A percentile compares a stretch with the other conserved stretches of the same genome.
phyloP scores from a whole-genome alignment of 2,329 filamentous ascomycete genomes.

The Scleromitrula shiraiana region DNA sequence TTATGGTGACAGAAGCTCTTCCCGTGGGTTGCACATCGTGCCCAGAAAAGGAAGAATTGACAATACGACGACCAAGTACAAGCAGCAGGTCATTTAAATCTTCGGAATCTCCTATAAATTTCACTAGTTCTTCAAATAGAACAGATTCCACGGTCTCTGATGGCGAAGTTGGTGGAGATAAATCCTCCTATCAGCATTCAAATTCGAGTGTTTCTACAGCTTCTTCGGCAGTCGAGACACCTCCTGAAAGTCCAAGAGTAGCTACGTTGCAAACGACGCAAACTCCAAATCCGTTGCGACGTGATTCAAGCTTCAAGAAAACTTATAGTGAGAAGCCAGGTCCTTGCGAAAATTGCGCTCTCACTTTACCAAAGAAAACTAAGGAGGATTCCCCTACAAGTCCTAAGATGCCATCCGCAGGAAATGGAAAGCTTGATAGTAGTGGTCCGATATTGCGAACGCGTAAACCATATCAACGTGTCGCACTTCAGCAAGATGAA shows the following conservation, averaged over 20 bases:
- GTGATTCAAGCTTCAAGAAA: slow-evolving; percentile 52
- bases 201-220: slow-evolving; percentile 18
- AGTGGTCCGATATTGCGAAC: slow-evolving; percentile 51
- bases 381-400: slow-evolving; percentile 23
- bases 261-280: slow-evolving; percentile 29
- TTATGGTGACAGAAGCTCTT: slow-evolving; percentile 62
- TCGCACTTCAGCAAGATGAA: slow-evolving; percentile 34
- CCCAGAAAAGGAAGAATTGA: slow-evolving; percentile 39
- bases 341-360: slow-evolving; percentile 60
- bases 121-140: slow-evolving; percentile 11
- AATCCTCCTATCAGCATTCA: neutral
- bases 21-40: slow-evolving; percentile 53
- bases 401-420: neutral
- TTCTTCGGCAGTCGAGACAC: slow-evolving; percentile 44
- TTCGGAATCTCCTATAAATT: slow-evolving; percentile 11
- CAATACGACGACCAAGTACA: slow-evolving; percentile 20
- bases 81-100: slow-evolving; percentile 22
- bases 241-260: slow-evolving; percentile 47
- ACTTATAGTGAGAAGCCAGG: slow-evolving; percentile 58
- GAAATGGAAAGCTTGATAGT: slow-evolving; percentile 13
- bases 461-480: slow-evolving; percentile 50
- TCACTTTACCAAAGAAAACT: slow-evolving; percentile 49
- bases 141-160: slow-evolving; percentile 15
- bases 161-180: slow-evolving; percentile 10
- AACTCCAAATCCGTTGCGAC: slow-evolving; percentile 31